Conservation (phyloP, 768 basidiomycete species). For the Porphyrellus cyaneotinctus region DNA sequence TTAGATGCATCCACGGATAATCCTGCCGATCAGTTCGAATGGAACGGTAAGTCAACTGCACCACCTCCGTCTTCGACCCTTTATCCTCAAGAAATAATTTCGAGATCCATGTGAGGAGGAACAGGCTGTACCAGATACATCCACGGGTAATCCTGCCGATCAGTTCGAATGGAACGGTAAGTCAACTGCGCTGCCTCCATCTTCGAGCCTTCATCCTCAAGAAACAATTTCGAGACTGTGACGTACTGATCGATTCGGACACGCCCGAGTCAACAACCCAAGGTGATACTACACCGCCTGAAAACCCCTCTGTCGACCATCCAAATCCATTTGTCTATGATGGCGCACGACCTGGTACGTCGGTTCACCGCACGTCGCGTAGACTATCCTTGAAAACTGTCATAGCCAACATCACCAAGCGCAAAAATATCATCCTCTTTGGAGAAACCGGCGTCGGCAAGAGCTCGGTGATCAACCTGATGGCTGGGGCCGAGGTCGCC, state of each 20-base stretch:
- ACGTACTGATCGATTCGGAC: background rate
- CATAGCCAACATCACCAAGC: background rate
- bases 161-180: background rate
- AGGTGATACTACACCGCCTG: background rate
- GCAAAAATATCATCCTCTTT: slow-evolving; percentile 7
- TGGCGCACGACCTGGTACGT: background rate
- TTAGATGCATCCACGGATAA: background rate
- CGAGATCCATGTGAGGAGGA: background rate
- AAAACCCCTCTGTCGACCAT: no score
- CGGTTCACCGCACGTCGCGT: no score
- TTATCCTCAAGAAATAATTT: background rate
- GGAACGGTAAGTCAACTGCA: background rate
- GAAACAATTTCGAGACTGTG: background rate
- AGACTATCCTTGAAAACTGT: background rate
- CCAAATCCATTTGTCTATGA: background rate
- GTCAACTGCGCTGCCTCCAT: background rate
- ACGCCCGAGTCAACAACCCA: background rate
- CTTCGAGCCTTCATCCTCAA: background rate
- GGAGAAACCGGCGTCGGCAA: slow-evolving; percentile 9
- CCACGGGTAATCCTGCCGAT: background rate
- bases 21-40: background rate
- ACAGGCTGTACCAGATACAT: background rate
- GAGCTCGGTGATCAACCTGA: slow-evolving; percentile 10
- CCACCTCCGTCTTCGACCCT: background rate
- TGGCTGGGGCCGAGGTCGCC: background rate